Conservation (phyloP, 768 basidiomycete species). For the Tricholoma bakamatsutake region DNA sequence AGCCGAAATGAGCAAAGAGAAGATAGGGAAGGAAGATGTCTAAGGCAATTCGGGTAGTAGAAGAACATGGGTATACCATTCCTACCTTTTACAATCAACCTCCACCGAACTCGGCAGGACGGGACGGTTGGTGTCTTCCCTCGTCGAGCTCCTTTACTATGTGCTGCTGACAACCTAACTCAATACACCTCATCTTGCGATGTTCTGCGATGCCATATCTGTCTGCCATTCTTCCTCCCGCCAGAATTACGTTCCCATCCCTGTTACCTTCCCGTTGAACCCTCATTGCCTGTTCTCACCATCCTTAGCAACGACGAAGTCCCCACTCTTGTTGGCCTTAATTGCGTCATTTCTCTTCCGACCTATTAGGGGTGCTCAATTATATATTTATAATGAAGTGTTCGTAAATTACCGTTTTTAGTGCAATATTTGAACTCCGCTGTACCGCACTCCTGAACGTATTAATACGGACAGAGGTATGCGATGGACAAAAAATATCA, state of each 20-base stretch:
- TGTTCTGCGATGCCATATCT: not conserved
- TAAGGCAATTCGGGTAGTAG: not conserved
- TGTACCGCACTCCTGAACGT: too few relatives aligned
- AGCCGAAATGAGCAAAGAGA: not conserved
- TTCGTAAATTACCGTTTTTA: too few relatives aligned
- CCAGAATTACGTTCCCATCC: not conserved
- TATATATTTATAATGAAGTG: too few relatives aligned
- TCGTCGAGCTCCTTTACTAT: not conserved
- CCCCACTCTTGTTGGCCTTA: not conserved
- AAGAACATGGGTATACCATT: not conserved
- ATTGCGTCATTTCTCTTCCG: not conserved
- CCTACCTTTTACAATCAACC: not conserved
- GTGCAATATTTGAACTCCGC: too few relatives aligned
- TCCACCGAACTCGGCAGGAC: not conserved
- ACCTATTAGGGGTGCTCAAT: too few relatives aligned
- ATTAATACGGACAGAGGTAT: too few relatives aligned
- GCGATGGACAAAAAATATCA: too few relatives aligned
- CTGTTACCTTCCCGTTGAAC: not conserved
- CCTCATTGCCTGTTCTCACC: not conserved
- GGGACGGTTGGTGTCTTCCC: not conserved
- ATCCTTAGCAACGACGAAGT: not conserved
- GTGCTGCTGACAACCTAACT: not conserved
- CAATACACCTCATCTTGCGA: not conserved
- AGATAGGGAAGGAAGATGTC: conserved; percentile 1
- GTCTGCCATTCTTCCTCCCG: too few relatives aligned